Evolutionary conservation across 1,284 basidiomycete species (phyloP).

Genomic region (Serendipita sp.): DNA sequence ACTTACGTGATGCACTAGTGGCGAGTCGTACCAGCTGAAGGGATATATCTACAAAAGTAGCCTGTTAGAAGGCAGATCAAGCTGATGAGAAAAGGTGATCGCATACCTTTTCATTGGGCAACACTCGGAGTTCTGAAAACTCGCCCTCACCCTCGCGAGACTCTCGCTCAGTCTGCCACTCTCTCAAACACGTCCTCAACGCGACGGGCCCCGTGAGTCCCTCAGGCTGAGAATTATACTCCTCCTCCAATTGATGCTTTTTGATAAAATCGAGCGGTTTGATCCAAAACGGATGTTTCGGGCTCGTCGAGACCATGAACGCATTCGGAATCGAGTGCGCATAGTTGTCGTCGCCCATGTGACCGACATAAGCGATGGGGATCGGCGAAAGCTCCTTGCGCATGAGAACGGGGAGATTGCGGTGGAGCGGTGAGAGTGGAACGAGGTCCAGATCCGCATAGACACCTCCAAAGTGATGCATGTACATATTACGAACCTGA

Average conservation of each 20-base stretch:
- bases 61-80: neutral
- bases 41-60: neutral
- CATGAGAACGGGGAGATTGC: neutral
- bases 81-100: neutral
- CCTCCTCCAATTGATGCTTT: neutral
- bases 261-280: conserved; percentile 9
- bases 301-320: conserved; percentile 13
- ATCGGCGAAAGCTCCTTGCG: neutral
- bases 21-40: conserved; percentile 6
- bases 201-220: conserved; percentile 13
- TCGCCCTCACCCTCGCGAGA: neutral
- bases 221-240: conserved; percentile 7
- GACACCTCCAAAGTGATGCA: conserved; percentile 14
- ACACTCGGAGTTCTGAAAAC: neutral
- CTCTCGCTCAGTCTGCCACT: neutral
- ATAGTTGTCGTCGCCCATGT: conserved; percentile 10
- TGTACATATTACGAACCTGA: conserved; percentile 13
- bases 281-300: conserved; percentile 13
- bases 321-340: conserved; percentile 14
- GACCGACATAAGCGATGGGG: conserved; percentile 11
- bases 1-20: neutral
- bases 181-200: neutral
- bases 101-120: neutral
- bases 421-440: neutral
- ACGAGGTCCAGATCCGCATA: conserved; percentile 14